phyloP scores from a whole-genome alignment of 441 rosid species.

The Croton setiger region DNA sequence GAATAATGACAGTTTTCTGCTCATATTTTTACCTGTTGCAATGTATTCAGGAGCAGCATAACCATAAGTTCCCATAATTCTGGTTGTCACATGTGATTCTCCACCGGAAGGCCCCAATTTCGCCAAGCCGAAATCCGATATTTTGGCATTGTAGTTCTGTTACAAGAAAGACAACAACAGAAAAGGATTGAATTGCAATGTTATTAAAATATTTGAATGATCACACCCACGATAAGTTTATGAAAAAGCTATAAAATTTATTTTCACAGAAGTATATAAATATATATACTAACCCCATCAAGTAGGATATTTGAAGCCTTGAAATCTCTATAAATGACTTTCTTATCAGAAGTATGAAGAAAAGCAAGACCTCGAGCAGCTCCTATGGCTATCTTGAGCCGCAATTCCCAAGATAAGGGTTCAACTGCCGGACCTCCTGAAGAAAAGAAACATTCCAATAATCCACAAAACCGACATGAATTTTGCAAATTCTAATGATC shows the following conservation, averaged over 20 bases:
- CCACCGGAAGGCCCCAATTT: constrained; percentile 83
- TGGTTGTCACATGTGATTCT: constrained; percentile 75
- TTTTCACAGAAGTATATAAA: background rate
- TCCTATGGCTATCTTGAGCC: constrained; percentile 77
- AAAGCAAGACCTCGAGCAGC: constrained; percentile 85
- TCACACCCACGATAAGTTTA: background rate
- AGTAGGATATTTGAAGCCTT: constrained; percentile 88
- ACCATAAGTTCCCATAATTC: constrained; percentile 80
- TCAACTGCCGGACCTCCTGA: constrained; percentile 39
- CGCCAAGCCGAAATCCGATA: constrained; percentile 89
- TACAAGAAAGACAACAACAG: constrained; percentile 23
- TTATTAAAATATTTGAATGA: background rate
- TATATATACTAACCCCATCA: constrained; percentile 54
- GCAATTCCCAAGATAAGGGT: constrained; percentile 62
- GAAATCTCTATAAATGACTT: constrained; percentile 84
- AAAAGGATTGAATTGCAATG: background rate
- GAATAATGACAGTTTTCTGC: background rate
- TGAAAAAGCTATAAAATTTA: background rate
- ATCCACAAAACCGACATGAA: background rate
- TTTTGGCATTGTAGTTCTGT: constrained; percentile 72
- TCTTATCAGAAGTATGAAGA: constrained; percentile 68
- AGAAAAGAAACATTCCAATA: constrained; percentile 17
- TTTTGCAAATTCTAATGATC: background rate
- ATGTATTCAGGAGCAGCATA: constrained; percentile 88
- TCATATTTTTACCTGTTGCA: constrained; percentile 54